Evolutionary conservation across 306 rosid species (phyloP), one percentile per base, ranked within the genome.

Genomic region (Oxytropis ochrocephala): DNA sequence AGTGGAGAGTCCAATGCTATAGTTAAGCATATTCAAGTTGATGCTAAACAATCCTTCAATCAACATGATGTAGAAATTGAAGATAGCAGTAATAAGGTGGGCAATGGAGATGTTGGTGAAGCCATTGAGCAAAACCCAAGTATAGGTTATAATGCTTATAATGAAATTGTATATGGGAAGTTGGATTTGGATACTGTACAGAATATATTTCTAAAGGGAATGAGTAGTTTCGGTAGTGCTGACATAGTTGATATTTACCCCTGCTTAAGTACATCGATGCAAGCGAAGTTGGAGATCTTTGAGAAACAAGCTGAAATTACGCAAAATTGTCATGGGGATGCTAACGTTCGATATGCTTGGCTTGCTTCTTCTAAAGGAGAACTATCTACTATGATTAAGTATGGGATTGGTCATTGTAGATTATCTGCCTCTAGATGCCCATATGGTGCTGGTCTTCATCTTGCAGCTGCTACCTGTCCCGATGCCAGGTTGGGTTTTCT

Each of bases 331-430:
- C 93, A 81, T 4, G 94, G 88, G 18, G 83, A 84, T 67, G 87
- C 97, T 8, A 90, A 90, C 81, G 78, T 86, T 73, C 90, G 55
- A 46, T 81, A 80, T 79, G 98, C 91, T 66, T 94, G 97, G 98
- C 90, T 90, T 76, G 61, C 97, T 78, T 65, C 75, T 69, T 85
- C 90, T 21, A 84, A 85, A 72, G 80, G 49, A 53, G 94, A 85
- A 41, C 70, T 87, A 6, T 77, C 91, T 38, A 78, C 84, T 19
- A 58, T 90, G 75, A 61, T 82, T 80, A 63, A 68, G 55, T 74
- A 84, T 77, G 98, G 97, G 62, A 85, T 88, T 65, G 89, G 97
- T 57, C 83, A 86, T 81, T 83, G 78, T 81, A 84, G 85, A 63
- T 73, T 52, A 44, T 75, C 89, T 47, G 13, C 68, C 46, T 78